Evolutionary conservation across 441 rosid species (phyloP), one percentile per base, ranked within the genome.

Genomic region (Daphne laureola): DNA sequence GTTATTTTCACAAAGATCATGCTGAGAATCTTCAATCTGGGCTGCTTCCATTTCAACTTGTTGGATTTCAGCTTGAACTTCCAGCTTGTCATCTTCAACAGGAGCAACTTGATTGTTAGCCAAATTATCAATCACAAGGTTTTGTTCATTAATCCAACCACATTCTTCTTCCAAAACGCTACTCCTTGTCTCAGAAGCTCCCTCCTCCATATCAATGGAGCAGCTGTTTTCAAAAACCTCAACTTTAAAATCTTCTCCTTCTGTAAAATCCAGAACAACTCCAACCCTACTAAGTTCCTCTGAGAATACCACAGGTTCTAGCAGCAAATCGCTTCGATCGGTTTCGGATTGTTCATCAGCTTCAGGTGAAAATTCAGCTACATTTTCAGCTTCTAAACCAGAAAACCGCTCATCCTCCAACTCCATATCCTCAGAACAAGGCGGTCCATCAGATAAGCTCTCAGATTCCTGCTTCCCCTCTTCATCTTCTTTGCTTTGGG

Each of bases 351-450:
- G 58, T 23, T 62, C 46, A 6, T 74, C 72, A 36, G 43, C 46
- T 49, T 66, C 67, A 43, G 54, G 53, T 15, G 49, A 50, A 56
- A 23, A 47, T 41, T 47, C 40, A 16, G 43, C 52, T 66, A 58
- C 76, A 38, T 26, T 18, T n/a, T 58, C 67, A 36, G 40, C 17
- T 51, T 63, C 71, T 23, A 51, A 50, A 49, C 51, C 41, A 17
- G 69, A 64, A 46, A 43, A 45, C 14, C 18, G 61, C 13, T 61
- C 70, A 31, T 65, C 82, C 26, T 73, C 80, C 87, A 80, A 76
- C 50, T 78, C 87, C 77, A 73, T 75, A 51, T 62, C 71, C 67
- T 75, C 78, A 25, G 68, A 69, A 31, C 5, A 12, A 15, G 71
- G 74, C 13, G 78, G 74, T 52, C 68, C 83, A 56, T 58, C 76